Percentiles rank a stretch among this genome's conserved stretches.
Conservation (phyloP, 139 green algal species). For the Chlorella sp. region DNA sequence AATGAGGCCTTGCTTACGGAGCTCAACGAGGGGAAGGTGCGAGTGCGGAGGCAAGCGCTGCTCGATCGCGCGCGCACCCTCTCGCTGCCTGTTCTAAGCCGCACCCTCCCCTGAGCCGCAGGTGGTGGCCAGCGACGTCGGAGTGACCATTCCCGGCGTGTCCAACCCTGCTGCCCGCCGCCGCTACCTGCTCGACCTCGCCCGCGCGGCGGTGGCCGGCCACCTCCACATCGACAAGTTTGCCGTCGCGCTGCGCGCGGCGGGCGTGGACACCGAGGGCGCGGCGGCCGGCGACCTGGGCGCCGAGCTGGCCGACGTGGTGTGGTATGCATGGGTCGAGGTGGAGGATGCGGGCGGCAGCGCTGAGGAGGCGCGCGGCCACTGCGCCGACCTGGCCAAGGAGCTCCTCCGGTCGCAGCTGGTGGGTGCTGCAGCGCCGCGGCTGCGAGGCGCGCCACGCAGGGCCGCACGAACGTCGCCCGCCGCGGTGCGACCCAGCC, state of each 20-base stretch:
- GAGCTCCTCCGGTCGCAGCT: slow-evolving; percentile 23
- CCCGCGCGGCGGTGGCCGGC: neutral
- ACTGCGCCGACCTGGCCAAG: slow-evolving; percentile 20
- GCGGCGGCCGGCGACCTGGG: slow-evolving; percentile 1
- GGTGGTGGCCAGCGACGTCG: slow-evolving; percentile 44
- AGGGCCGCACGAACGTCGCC: too few relatives aligned
- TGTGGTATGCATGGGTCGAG: slow-evolving; percentile 32
- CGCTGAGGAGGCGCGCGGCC: neutral
- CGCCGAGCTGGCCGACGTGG: slow-evolving; percentile 11
- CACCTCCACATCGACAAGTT: slow-evolving; percentile 33
- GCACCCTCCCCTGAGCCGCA: slow-evolving; percentile 18
- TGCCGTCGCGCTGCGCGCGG: slow-evolving; percentile 17
- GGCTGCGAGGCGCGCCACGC: neutral
- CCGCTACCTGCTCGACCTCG: slow-evolving; percentile 42
- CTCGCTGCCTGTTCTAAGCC: too few relatives aligned
- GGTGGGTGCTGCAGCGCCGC: neutral
- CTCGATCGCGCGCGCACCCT: too few relatives aligned
- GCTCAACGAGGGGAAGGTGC: too few relatives aligned
- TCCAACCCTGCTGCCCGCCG: slow-evolving; percentile 1
- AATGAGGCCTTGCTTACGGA: too few relatives aligned
- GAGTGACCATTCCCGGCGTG: slow-evolving; percentile 41
- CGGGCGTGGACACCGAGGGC: slow-evolving; percentile 11
- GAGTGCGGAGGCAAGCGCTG: too few relatives aligned
- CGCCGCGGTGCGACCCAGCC: too few relatives aligned
- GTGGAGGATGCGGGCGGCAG: neutral